Evolutionary conservation across 805 yeast species (phyloP), one percentile per base, ranked within the genome.

Genomic region (Myxozyma neglecta): DNA sequence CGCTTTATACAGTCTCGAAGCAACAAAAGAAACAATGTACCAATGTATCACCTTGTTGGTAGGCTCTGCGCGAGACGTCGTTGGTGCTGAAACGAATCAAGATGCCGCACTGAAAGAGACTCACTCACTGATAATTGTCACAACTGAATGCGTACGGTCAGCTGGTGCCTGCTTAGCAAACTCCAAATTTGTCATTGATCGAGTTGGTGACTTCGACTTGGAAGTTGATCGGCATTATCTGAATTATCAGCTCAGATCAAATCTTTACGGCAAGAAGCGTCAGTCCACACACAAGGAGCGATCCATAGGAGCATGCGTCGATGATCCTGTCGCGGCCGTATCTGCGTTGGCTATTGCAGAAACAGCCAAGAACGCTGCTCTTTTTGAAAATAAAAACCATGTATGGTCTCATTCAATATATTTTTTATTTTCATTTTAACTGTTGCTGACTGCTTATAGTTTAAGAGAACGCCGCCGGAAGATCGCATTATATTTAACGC

Each of bases 401-500:
- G 29, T 24, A 24, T 24, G 29, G 10, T 34, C 34, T 53, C 8
- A 13, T 20, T 18, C 44, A 8, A 6, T 4, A 10, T 32, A 1
- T 35, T 6, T 13, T 6, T 1, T 16, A 20, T 40, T 40, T 9
- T 29, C 7, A n/a, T n/a, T 8, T 6, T 20, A n/a, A 9, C 16
- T 20, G 35, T 11, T 32, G 8, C 32, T 32, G 24, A 16, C n/a
- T 16, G 16, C 20, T 37, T 14, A 32, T 36, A 45, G 44, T 54
- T 35, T 13, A 44, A 53, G 44, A 52, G 58, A 32, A 56, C 53
- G 6, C 56, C 66, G 20, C 55, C 57, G 9, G 52, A 48, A 24
- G 68, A 61, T 37, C 64, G 68, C 16, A 42, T 66, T 51, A 75
- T 84, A 36, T 83, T 83, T 67, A 91, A 88, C 64, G 75, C 83